phyloP scores from a whole-genome alignment of 106 monocot species.

The Dendrobium huoshanense region DNA sequence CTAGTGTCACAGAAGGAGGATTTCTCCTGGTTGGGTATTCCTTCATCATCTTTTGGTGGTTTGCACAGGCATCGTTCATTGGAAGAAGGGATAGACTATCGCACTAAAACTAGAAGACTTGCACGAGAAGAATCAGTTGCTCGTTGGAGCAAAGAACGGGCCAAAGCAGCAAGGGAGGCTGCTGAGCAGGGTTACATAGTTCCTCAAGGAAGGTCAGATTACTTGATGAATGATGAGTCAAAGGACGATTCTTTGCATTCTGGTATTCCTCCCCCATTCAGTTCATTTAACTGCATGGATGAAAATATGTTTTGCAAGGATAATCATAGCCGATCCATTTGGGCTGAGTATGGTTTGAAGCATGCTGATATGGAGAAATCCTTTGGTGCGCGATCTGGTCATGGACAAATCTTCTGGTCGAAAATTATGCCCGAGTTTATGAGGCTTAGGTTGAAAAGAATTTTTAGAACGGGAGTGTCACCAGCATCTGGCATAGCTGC shows the following conservation, averaged over 20 bases:
- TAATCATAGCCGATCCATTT: conserved; percentile 51
- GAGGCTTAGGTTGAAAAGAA: conserved; percentile 42
- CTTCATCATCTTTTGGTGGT: conserved; percentile 49
- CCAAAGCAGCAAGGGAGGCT: conserved; percentile 53
- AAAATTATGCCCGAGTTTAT: conserved; percentile 25
- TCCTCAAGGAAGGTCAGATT: conserved; percentile 31
- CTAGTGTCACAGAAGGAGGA: conserved; percentile 84
- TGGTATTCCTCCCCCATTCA: conserved; percentile 21
- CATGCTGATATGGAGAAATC: conserved; percentile 84
- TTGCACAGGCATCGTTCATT: conserved; percentile 30
- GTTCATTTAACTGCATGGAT: conserved; percentile 56
- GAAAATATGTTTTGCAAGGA: conserved; percentile 59
- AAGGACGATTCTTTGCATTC: conserved; percentile 18
- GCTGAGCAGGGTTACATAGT: conserved; percentile 72
- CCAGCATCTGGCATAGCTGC: conserved; percentile 38
- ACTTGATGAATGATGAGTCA: conserved; percentile 11
- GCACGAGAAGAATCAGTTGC: conserved; percentile 60
- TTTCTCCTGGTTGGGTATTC: conserved; percentile 95
- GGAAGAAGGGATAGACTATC: conserved; percentile 92
- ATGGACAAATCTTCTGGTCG: conserved; percentile 43
- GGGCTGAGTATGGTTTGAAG: conserved; percentile 55
- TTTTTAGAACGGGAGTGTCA: conserved; percentile 29
- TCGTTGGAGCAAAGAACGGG: conserved; percentile 45
- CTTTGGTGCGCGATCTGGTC: conserved; percentile 56
- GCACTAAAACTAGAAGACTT: conserved; percentile 73